Percentiles rank a stretch among this genome's conserved stretches.
Conservation (phyloP, 345 rosid species). For the Populus davidiana region DNA sequence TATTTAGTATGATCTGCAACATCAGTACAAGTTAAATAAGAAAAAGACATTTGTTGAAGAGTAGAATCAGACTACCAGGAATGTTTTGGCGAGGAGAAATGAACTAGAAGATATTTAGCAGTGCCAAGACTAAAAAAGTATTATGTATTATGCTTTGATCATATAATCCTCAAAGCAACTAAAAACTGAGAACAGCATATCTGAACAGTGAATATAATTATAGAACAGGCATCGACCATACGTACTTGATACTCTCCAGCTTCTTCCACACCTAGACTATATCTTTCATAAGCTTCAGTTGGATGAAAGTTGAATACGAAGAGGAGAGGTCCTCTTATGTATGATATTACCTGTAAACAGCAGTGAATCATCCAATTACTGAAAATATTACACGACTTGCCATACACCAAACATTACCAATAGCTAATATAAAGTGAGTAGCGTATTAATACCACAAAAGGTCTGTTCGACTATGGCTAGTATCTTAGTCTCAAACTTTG, state of each 20-base stretch:
- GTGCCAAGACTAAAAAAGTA: not conserved
- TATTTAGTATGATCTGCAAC: constrained; percentile 64
- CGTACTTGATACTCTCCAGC: constrained; percentile 94
- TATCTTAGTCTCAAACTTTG: no score
- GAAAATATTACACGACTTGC: not conserved
- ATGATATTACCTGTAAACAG: constrained; percentile 69
- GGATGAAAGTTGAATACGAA: constrained; percentile 94
- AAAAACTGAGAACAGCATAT: not conserved
- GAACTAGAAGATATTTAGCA: not conserved
- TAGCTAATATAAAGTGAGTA: not conserved
- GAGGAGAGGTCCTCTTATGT: constrained; percentile 78
- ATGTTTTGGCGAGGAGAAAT: not conserved
- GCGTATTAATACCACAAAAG: no score
- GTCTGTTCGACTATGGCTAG: no score
- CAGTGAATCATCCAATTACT: constrained; percentile 1
- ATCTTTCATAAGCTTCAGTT: constrained; percentile 50
- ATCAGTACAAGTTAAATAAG: not conserved
- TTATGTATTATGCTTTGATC: no score
- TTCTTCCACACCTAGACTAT: constrained; percentile 78
- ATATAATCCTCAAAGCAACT: not conserved
- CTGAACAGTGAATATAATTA: not conserved
- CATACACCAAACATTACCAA: not conserved
- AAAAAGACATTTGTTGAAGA: not conserved
- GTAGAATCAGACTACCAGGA: no score
- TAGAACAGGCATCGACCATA: not conserved